These are phyloP conservation scores for Biscutella laevigata DNA, from an alignment of 441 rosid genomes.

Conservation along the genomic window DNA sequence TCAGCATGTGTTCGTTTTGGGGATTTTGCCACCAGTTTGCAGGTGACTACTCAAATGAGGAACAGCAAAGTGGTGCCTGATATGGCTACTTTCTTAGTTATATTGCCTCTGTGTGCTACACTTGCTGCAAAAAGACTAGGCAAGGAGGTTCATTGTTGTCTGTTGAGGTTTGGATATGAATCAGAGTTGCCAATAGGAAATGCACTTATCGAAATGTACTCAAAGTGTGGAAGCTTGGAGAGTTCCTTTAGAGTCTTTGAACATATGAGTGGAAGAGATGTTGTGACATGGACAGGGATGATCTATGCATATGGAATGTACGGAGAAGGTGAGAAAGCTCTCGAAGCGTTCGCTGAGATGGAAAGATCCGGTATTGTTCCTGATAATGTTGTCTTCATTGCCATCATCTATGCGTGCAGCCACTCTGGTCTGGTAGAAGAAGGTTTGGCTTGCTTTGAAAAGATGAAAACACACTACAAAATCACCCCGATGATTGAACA, in stretches of 20 bases:
- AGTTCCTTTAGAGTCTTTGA: slow-evolving; percentile 37
- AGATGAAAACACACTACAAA: slow-evolving; percentile 35
- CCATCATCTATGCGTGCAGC: slow-evolving; percentile 47
- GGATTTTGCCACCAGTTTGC: slow-evolving; percentile 41
- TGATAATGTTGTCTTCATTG: slow-evolving; percentile 38
- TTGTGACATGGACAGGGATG: slow-evolving; percentile 62
- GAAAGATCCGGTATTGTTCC: slow-evolving; percentile 34
- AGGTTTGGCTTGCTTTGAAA: slow-evolving; percentile 33
- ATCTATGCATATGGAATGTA: slow-evolving; percentile 58
- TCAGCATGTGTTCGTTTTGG: slow-evolving; percentile 40
- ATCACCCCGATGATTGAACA: slow-evolving; percentile 38
- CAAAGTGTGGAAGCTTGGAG: slow-evolving; percentile 51
- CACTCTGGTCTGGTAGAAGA: slow-evolving; percentile 50
- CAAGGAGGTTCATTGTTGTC: slow-evolving; percentile 51
- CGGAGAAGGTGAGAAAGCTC: slow-evolving; percentile 52
- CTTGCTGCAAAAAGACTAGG: slow-evolving; percentile 54
- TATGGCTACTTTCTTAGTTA: slow-evolving; percentile 31
- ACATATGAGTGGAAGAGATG: slow-evolving; percentile 46
- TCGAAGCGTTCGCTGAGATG: slow-evolving; percentile 37
- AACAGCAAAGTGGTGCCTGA: slow-evolving; percentile 29
- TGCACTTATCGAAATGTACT: slow-evolving; percentile 63
- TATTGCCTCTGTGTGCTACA: slow-evolving; percentile 41
- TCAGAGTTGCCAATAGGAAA: slow-evolving; percentile 40
- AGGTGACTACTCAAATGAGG: slow-evolving; percentile 37
- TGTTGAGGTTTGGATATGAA: slow-evolving; percentile 45